phyloP scores from a whole-genome alignment of 1,139 yeast genomes.

The Candida sp. region DNA sequence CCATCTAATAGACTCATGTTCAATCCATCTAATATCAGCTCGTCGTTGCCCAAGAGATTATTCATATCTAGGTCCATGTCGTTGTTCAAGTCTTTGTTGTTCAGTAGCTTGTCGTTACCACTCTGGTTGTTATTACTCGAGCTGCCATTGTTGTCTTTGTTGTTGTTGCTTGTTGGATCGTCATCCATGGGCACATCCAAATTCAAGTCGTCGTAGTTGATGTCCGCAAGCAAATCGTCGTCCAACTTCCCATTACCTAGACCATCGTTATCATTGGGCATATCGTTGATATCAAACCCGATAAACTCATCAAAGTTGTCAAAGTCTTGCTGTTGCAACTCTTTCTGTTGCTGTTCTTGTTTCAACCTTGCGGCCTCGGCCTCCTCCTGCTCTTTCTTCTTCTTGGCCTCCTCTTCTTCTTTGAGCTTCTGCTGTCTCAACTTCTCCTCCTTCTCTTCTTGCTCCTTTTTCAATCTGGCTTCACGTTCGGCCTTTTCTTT shows the following conservation, averaged over 20 bases:
- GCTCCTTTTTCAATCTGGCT: constrained; percentile 21
- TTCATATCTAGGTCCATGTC: constrained; percentile 44
- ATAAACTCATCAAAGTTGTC: constrained; percentile 17
- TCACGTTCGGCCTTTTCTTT: constrained; percentile 19
- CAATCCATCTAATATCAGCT: constrained; percentile 48
- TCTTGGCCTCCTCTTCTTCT: constrained; percentile 13
- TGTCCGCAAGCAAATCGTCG: constrained; percentile 42
- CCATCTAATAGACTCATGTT: constrained; percentile 48
- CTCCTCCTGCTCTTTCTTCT: constrained; percentile 14
- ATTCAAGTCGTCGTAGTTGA: constrained; percentile 26
- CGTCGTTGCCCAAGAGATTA: constrained; percentile 45
- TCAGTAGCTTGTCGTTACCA: not conserved
- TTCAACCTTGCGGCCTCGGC: constrained; percentile 11
- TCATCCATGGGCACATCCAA: constrained; percentile 14
- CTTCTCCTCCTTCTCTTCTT: constrained; percentile 19
- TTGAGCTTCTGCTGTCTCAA: constrained; percentile 6
- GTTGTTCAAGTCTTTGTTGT: constrained; percentile 9
- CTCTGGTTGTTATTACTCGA: constrained; percentile 10
- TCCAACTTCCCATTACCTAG: constrained; percentile 17
- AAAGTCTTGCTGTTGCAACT: constrained; percentile 11
- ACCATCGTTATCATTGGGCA: constrained; percentile 20
- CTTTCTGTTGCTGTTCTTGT: constrained; percentile 7
- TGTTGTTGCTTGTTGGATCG: constrained; percentile 14
- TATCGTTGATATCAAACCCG: constrained; percentile 14
- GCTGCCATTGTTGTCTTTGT: constrained; percentile 11